Percentiles rank a stretch among this genome's conserved stretches.
Conservation (phyloP, 192 early-diverging fungal species). For the Backusella psychrophila region DNA sequence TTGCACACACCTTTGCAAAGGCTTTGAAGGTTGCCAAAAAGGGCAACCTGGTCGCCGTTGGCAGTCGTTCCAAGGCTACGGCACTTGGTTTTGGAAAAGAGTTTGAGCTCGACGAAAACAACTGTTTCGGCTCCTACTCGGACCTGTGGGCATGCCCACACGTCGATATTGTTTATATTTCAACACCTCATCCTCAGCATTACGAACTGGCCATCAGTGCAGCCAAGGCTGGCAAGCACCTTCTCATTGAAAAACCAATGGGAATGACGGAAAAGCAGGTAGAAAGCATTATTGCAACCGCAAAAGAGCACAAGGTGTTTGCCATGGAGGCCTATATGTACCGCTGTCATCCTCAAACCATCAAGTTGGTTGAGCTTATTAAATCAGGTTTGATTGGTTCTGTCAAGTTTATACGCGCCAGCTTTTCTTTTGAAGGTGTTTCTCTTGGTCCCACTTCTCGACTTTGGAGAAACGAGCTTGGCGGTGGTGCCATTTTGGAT, state of each 20-base stretch:
- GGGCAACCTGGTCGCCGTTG: constrained; percentile 24
- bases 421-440: constrained; percentile 28
- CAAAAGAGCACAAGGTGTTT: constrained; percentile 23
- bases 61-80: constrained; percentile 18
- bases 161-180: constrained; percentile 67
- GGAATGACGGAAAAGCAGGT: constrained; percentile 33
- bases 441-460: constrained; percentile 19
- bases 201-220: constrained; percentile 47
- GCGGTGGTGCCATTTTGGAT: constrained; percentile 34
- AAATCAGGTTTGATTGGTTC: constrained; percentile 22
- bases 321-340: constrained; percentile 42
- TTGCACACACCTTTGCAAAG: constrained; percentile 36
- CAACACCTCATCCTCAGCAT: constrained; percentile 65
- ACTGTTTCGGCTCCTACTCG: constrained; percentile 41
- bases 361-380: constrained; percentile 15
- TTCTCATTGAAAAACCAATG: constrained; percentile 46
- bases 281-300: constrained; percentile 18
- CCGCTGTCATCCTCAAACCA: constrained; percentile 37
- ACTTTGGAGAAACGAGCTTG: constrained; percentile 33
- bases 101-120: not conserved
- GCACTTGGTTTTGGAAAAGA: constrained; percentile 25
- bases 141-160: constrained; percentile 47
- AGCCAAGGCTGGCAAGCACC: constrained; percentile 58
- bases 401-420: constrained; percentile 30
- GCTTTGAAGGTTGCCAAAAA: constrained; percentile 22